Evolutionary conservation across 2,329 filamentous ascomycete species (phyloP).

Genomic region (Aureobasidium sp.): DNA sequence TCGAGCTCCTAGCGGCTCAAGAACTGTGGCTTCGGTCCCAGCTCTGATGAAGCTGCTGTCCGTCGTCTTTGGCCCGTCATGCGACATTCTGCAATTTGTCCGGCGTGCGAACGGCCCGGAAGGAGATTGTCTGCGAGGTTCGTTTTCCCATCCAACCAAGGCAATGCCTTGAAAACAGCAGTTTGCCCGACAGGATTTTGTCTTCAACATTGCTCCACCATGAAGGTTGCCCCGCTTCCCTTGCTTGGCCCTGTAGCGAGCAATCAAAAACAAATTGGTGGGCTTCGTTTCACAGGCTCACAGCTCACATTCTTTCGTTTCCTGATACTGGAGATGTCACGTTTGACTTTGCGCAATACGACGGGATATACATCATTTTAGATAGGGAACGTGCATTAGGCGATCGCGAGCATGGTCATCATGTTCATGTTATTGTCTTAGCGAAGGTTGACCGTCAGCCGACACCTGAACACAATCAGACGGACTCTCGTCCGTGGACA

Average conservation of each 20-base stretch:
- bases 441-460: neutral
- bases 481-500: neutral
- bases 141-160: neutral
- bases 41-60: neutral
- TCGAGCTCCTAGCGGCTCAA: conserved; percentile 8
- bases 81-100: conserved; percentile 2
- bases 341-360: conserved; percentile 12
- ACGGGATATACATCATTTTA: conserved; percentile 5
- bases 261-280: conserved; percentile 10
- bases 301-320: conserved; percentile 13
- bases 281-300: conserved; percentile 15
- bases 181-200: neutral
- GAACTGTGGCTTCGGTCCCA: neutral
- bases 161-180: neutral
- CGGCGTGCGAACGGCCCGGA: neutral
- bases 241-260: conserved; percentile 10
- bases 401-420: neutral
- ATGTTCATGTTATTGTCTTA: conserved; percentile 3
- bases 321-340: conserved; percentile 9
- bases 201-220: neutral
- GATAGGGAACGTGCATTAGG: conserved; percentile 7
- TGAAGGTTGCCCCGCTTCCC: conserved; percentile 12
- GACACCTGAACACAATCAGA: neutral
- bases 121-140: neutral
- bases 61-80: neutral